phyloP scores from a whole-genome alignment of 495 filamentous ascomycete species.

The Ascobolus immersus region DNA sequence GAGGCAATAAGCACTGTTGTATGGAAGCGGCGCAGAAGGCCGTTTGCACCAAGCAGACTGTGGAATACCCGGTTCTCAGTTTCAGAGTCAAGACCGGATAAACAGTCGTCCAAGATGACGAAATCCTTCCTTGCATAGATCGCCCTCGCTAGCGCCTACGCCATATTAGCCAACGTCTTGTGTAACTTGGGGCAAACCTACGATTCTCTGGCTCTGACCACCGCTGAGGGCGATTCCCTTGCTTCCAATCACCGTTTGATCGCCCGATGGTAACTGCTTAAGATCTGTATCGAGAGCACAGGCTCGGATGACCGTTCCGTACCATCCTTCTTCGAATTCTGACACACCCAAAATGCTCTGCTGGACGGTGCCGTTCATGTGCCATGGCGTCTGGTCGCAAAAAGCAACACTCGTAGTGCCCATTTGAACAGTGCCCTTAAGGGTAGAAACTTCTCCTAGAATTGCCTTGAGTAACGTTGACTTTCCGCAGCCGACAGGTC shows the following conservation, averaged over 20 bases:
- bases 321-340: conserved; percentile 31
- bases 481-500: conserved; percentile 36
- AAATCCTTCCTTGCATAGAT: conserved; percentile 15
- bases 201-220: conserved; percentile 64
- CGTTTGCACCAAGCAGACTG: too few species aligned
- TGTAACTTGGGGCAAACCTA: conserved; percentile 7
- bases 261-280: conserved; percentile 30
- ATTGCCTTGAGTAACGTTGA: conserved; percentile 31
- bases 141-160: conserved; percentile 17
- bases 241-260: conserved; percentile 47
- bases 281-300: conserved; percentile 35
- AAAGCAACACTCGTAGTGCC: too few species aligned
- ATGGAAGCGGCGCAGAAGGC: too few species aligned
- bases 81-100: conserved; percentile 14
- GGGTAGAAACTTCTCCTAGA: conserved; percentile 32
- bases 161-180: neutral
- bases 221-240: conserved; percentile 59
- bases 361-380: conserved; percentile 31
- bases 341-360: conserved; percentile 32
- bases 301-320: conserved; percentile 35
- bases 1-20: too few species aligned
- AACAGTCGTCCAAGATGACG: conserved; percentile 17
- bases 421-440: conserved; percentile 17
- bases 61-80: too few species aligned
- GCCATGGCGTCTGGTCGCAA: conserved; percentile 24